Percentiles rank a stretch among this genome's conserved stretches.
These are phyloP conservation scores for Rostrohypoxylon terebratum DNA, from an alignment of 495 filamentous ascomycete genomes.

Conservation along the genomic window DNA sequence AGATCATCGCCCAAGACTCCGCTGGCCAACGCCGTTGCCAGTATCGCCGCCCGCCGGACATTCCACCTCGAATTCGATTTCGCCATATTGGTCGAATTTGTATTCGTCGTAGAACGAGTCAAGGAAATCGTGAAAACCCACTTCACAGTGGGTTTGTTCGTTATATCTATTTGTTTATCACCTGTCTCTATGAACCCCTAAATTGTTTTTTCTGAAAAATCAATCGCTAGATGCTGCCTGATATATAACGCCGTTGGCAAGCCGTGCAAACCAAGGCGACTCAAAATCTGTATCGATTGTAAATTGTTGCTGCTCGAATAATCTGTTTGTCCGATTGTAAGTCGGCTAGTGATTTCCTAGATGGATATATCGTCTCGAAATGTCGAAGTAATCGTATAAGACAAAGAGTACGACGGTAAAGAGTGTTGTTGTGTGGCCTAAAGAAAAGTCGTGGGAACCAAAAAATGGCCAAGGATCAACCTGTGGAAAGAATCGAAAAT, in stretches of 20 bases:
- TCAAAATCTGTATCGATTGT: constrained; percentile 39
- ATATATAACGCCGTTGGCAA: constrained; percentile 28
- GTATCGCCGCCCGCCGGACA: constrained; percentile 50
- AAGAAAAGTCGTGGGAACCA: constrained; percentile 44
- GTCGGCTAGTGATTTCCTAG: constrained; percentile 16
- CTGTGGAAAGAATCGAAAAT: constrained; percentile 60
- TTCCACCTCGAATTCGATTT: constrained; percentile 44
- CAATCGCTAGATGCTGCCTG: constrained; percentile 46
- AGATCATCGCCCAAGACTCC: constrained; percentile 72
- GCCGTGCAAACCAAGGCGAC: constrained; percentile 26
- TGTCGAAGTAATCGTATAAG: constrained; percentile 10
- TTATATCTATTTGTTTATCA: constrained; percentile 28
- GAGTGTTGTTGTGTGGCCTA: constrained; percentile 11
- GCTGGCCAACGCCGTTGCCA: constrained; percentile 50
- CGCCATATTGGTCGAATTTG: constrained; percentile 39
- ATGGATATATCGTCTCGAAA: constrained; percentile 30
- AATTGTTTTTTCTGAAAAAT: constrained; percentile 30
- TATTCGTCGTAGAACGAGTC: constrained; percentile 25
- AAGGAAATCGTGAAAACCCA: constrained; percentile 40
- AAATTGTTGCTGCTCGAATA: constrained; percentile 27
- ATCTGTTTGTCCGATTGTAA: constrained; percentile 22
- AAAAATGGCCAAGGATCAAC: constrained; percentile 64
- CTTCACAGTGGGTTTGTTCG: constrained; percentile 20
- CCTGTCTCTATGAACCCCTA: constrained; percentile 9
- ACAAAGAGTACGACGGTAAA: constrained; percentile 25